Conservation (phyloP, 106 monocot genomes). For the Acanthochlamys bracteata region DNA sequence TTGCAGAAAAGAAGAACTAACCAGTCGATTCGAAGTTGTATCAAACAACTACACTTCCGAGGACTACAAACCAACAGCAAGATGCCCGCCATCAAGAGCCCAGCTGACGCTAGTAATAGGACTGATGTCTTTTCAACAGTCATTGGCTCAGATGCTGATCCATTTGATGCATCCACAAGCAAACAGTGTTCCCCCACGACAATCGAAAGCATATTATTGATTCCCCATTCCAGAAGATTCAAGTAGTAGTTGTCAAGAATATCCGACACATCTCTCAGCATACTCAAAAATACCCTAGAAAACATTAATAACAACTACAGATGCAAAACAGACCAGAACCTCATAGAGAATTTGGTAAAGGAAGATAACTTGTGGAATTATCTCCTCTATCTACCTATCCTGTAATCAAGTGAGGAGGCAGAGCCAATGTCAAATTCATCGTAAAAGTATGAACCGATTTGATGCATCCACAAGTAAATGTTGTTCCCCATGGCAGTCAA, state of each 20-base stretch:
- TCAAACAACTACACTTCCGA: conserved; percentile 62
- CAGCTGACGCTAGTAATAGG: conserved; percentile 67
- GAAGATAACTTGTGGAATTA: too few species aligned
- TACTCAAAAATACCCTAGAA: conserved; percentile 14
- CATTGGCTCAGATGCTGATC: conserved; percentile 38
- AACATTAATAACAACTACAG: too few species aligned
- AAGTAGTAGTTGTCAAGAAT: conserved; percentile 48
- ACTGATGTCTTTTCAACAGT: conserved; percentile 39
- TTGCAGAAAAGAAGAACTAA: conserved; percentile 5
- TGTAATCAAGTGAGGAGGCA: too few species aligned
- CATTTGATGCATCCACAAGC: conserved; percentile 45
- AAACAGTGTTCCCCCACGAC: conserved; percentile 44
- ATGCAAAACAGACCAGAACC: too few species aligned
- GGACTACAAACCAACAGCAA: conserved; percentile 47
- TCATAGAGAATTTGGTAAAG: too few species aligned
- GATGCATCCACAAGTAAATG: not conserved
- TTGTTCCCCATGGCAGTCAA: not conserved
- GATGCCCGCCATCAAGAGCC: conserved; percentile 61
- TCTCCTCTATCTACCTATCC: too few species aligned
- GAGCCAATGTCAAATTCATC: too few species aligned
- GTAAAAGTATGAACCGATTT: too few species aligned
- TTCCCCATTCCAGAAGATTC: conserved; percentile 59
- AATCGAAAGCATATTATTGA: conserved; percentile 26
- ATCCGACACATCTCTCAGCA: conserved; percentile 38
- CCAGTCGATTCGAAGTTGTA: conserved; percentile 31